A percentile compares a stretch with the other conserved stretches of the same genome.
These are phyloP conservation scores for Rhynchospora tenuis DNA, from an alignment of 176 grass and related monocot genomes.

Conservation along the genomic window DNA sequence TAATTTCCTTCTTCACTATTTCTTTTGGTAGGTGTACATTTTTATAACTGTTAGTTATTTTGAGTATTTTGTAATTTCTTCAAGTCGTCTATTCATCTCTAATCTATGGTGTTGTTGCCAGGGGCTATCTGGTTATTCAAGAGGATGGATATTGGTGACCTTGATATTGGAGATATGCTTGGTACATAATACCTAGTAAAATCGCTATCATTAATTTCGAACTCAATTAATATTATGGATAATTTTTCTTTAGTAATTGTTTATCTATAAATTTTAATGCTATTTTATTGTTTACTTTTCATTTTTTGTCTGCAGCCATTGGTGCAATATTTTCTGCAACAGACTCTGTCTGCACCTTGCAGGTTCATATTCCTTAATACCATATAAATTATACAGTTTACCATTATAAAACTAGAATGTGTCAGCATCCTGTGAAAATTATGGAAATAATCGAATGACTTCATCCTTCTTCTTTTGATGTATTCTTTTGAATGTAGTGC, in stretches of 20 bases:
- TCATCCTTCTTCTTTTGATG: neutral
- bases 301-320: constrained; percentile 54
- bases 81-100: constrained; percentile 22
- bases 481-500: neutral
- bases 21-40: constrained; percentile 55
- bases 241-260: neutral
- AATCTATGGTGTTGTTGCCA: constrained; percentile 32
- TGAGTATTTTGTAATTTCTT: constrained; percentile 20
- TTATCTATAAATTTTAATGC: neutral
- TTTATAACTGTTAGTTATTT: neutral
- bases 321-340: constrained; percentile 99
- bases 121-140: constrained; percentile 72
- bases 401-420: neutral
- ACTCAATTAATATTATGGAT: neutral
- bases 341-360: constrained; percentile 96
- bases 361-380: constrained; percentile 38
- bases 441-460: neutral
- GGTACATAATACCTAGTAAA: constrained; percentile 40
- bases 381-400: neutral
- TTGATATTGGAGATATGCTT: constrained; percentile 91
- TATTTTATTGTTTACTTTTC: constrained; percentile 31
- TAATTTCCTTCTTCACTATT: constrained; percentile 94
- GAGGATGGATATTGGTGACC: constrained; percentile 77
- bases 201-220: neutral
- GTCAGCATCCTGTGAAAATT: neutral